Evolutionary conservation across 2,329 filamentous ascomycete genomes (phyloP).

Genomic region (Pezicula neosporulosa): DNA sequence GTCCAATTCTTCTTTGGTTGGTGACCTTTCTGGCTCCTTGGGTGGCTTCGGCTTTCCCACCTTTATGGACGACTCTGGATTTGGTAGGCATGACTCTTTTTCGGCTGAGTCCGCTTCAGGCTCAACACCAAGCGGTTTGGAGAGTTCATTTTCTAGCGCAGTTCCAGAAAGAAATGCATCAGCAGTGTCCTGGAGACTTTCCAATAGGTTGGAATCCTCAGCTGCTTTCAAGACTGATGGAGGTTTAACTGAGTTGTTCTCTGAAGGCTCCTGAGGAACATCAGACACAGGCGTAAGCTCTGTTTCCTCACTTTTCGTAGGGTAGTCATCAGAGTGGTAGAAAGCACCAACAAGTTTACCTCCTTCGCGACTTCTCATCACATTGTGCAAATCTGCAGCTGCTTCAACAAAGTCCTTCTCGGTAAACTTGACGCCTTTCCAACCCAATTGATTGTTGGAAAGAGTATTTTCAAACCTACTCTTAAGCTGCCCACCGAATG

Average conservation of each 20-base stretch:
- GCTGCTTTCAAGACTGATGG: not conserved
- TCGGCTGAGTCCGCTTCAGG: too few relatives aligned
- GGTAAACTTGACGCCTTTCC: conserved; percentile 75
- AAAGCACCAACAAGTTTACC: conserved; percentile 54
- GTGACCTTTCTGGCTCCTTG: not conserved
- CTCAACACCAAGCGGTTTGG: too few relatives aligned
- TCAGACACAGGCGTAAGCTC: too few relatives aligned
- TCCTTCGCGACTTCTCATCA: conserved; percentile 57
- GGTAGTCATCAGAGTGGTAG: not conserved
- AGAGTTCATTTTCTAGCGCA: too few relatives aligned
- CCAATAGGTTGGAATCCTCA: not conserved
- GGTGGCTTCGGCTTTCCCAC: not conserved
- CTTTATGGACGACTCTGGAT: not conserved
- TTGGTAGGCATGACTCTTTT: not conserved
- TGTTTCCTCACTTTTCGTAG: not conserved
- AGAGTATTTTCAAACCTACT: conserved; percentile 78
- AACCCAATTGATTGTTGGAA: conserved; percentile 66
- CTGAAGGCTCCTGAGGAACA: not conserved
- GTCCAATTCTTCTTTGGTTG: not conserved
- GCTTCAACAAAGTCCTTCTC: conserved; percentile 72
- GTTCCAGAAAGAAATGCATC: not conserved
- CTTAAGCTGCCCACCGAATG: conserved; percentile 72
- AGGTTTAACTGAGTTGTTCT: not conserved
- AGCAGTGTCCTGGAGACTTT: too few relatives aligned
- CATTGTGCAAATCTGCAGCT: conserved; percentile 59